Percentiles rank a stretch among this genome's conserved stretches.
These are phyloP conservation scores for Acorus calamus DNA, from an alignment of 106 monocot species.

Conservation along the genomic window DNA sequence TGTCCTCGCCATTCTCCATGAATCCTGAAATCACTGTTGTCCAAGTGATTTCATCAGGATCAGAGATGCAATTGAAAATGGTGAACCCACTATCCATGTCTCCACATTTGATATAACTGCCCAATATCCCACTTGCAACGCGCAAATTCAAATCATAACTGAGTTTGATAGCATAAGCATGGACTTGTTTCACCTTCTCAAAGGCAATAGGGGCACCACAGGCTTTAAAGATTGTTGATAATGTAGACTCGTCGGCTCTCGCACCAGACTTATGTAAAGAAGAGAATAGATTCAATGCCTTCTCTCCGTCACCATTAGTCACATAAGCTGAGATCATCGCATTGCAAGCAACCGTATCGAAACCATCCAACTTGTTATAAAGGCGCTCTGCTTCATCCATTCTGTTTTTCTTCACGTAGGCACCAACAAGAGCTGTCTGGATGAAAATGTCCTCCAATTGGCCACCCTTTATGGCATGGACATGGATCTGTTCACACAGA, in stretches of 20 bases:
- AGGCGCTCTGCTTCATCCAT: slow-evolving; percentile 36
- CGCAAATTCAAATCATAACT: slow-evolving; percentile 40
- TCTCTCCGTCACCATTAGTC: slow-evolving; percentile 8
- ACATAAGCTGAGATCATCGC: slow-evolving; percentile 55
- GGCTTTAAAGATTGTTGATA: slow-evolving; percentile 54
- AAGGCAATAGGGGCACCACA: slow-evolving; percentile 37
- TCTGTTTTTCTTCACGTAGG: slow-evolving; percentile 40
- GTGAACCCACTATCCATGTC: slow-evolving; percentile 23
- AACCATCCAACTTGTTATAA: slow-evolving; percentile 17
- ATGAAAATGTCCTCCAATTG: slow-evolving; percentile 37
- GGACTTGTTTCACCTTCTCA: slow-evolving; percentile 45
- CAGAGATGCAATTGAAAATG: slow-evolving; percentile 31
- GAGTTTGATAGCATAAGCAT: slow-evolving; percentile 45
- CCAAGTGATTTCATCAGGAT: slow-evolving; percentile 77
- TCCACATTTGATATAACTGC: slow-evolving; percentile 66
- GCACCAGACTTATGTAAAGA: slow-evolving; percentile 18
- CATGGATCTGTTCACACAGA: slow-evolving; percentile 44
- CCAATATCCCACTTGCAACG: slow-evolving; percentile 42
- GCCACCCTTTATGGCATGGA: slow-evolving; percentile 27
- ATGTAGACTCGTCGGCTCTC: slow-evolving; percentile 29
- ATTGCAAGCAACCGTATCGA: slow-evolving; percentile 56
- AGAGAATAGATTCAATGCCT: slow-evolving; percentile 33
- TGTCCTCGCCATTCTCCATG: slow-evolving; percentile 56
- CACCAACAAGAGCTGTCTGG: slow-evolving; percentile 49
- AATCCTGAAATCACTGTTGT: slow-evolving; percentile 60